Conservation (phyloP, 805 yeast genomes). For the Torulaspora delbrueckii region DNA sequence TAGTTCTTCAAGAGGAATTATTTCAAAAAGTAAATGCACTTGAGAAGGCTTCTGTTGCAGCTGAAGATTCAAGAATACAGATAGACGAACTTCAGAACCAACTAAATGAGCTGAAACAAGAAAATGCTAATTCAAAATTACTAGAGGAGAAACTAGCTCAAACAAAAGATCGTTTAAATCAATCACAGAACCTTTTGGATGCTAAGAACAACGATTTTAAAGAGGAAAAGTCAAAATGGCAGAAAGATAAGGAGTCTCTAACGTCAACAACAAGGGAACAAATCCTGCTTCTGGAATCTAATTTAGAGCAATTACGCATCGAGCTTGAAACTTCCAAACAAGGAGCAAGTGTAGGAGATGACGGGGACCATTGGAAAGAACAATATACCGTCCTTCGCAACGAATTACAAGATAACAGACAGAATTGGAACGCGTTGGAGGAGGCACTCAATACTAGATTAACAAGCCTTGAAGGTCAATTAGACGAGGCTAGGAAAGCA, state of each 20-base stretch:
- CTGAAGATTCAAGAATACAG: slow-evolving; percentile 20
- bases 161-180: slow-evolving; percentile 10
- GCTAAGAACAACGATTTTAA: slow-evolving; percentile 26
- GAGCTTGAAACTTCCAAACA: slow-evolving; percentile 45
- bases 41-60: slow-evolving; percentile 25
- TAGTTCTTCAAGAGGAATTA: slow-evolving; percentile 15
- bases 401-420: slow-evolving; percentile 71
- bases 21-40: slow-evolving; percentile 22
- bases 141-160: slow-evolving; percentile 1
- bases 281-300: slow-evolving; percentile 56
- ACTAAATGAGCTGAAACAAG: slow-evolving; percentile 8
- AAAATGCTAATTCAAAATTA: slow-evolving; percentile 8
- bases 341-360: not conserved
- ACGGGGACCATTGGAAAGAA: not conserved
- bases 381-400: slow-evolving; percentile 55
- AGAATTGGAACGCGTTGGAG: slow-evolving; percentile 81
- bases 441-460: slow-evolving; percentile 51
- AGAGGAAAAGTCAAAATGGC: slow-evolving; percentile 24
- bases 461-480: slow-evolving; percentile 41
- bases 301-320: slow-evolving; percentile 62
- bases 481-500: slow-evolving; percentile 36
- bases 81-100: slow-evolving; percentile 8
- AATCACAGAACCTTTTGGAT: slow-evolving; percentile 25
- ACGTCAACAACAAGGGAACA: slow-evolving; percentile 40
- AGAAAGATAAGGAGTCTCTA: slow-evolving; percentile 21